These are phyloP conservation scores for Caloboletus firmus DNA, from an alignment of 1,284 basidiomycete genomes.

Conservation along the genomic window DNA sequence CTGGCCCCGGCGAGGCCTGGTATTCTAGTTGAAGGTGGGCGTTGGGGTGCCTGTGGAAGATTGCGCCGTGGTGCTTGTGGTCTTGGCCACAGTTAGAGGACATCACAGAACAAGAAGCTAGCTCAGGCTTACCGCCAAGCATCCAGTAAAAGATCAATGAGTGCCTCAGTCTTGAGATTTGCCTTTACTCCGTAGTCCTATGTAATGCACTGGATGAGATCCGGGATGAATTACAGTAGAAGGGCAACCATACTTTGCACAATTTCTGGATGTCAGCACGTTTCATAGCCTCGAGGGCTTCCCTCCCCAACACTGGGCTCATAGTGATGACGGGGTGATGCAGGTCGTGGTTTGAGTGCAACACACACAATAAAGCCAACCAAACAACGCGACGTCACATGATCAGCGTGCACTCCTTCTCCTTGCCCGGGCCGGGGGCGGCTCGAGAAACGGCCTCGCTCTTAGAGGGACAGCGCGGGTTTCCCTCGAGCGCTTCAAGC, in stretches of 20 bases:
- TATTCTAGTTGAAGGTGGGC: constrained; percentile 45
- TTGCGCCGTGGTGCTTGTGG: constrained; percentile 29
- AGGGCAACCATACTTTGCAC: constrained; percentile 58
- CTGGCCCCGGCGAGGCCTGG: constrained; percentile 39
- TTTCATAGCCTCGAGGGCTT: constrained; percentile 61
- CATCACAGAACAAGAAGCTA: not conserved
- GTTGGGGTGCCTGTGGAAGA: constrained; percentile 35
- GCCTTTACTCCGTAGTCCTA: constrained; percentile 77
- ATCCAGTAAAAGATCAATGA: constrained; percentile 71
- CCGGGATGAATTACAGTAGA: constrained; percentile 11
- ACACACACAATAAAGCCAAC: constrained; percentile 38
- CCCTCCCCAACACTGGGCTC: constrained; percentile 52
- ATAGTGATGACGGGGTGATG: constrained; percentile 33
- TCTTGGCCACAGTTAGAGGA: constrained; percentile 19
- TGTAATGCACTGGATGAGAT: constrained; percentile 26
- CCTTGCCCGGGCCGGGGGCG: not conserved
- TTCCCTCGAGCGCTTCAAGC: not conserved
- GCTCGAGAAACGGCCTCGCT: not conserved
- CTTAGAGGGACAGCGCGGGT: not conserved
- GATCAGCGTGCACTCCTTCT: constrained; percentile 20
- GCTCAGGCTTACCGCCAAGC: constrained; percentile 43
- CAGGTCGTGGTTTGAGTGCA: constrained; percentile 45
- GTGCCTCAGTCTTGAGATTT: constrained; percentile 73
- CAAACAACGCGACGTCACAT: constrained; percentile 60
- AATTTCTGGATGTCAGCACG: constrained; percentile 69